Conservation (phyloP, 305 asterid genomes). For the Fraxinus platypoda region DNA sequence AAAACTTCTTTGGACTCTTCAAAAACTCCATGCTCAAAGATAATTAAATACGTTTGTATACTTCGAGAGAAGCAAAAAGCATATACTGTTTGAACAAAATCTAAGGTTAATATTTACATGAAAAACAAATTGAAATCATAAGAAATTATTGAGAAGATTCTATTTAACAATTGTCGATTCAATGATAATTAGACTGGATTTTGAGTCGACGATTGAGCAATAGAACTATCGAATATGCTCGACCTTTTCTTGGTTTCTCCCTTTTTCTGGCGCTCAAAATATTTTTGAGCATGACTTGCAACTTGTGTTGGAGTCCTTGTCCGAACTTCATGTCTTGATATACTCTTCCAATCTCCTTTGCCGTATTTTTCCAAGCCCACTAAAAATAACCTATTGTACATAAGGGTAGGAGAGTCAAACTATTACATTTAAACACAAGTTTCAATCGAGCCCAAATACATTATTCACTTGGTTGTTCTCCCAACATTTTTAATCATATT, state of each 20-base stretch:
- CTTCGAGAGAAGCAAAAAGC: not conserved
- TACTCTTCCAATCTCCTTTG: constrained; percentile 2
- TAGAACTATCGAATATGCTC: not conserved
- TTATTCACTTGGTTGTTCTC: not conserved
- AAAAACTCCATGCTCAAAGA: not conserved
- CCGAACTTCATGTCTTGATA: constrained; percentile 7
- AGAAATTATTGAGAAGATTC: not conserved
- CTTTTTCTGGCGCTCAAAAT: not conserved
- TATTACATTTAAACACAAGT: not conserved
- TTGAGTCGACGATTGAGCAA: not conserved
- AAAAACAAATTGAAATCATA: not conserved
- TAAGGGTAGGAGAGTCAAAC: not conserved
- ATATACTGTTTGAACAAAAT: not conserved
- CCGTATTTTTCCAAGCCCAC: constrained; percentile 1
- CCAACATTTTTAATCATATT: not conserved
- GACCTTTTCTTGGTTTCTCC: not conserved
- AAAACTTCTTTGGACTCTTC: not conserved
- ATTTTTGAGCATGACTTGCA: constrained; percentile 2
- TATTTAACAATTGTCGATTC: not conserved
- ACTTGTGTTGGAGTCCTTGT: constrained; percentile 1
- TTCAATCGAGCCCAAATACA: not conserved
- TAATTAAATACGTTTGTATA: not conserved
- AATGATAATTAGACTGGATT: not conserved
- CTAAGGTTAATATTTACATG: not conserved
- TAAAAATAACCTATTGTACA: not conserved